Evolutionary conservation across 331 rosid species (phyloP), one percentile per base, ranked within the genome.

Genomic region (Spiraea crenata): DNA sequence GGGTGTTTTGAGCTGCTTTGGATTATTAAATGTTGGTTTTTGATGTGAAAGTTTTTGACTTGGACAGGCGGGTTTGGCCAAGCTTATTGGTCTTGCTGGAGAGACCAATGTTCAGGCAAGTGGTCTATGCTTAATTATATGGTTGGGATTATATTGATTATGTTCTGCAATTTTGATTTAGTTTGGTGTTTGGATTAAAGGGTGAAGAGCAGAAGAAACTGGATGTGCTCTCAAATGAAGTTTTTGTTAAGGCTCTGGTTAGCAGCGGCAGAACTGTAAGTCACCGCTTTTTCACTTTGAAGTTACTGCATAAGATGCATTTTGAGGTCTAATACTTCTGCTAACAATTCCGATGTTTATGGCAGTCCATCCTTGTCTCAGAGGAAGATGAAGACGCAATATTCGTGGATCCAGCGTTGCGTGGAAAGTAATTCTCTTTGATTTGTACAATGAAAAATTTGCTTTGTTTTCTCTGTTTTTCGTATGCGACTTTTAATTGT

Each of bases 181-280:
- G 39, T 62, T 59, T 54, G 34, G 51, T 63, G 48, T 76, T 69
- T 74, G 77, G 82, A 76, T 9, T 77, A 41, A 62, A 93, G 99
- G 99, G 99, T 19, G 99, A 91, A 82, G 99, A 95, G 61, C 99
- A 95, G 82, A 95, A 95, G 91, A 95, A 95, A 72, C 84, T 95
- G 73, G 97, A 95, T 82, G 97, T 95, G 57, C 97, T 95, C 67
- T 91, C 99, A 74, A 91, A 95, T 85, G 89, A 95, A 61, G 99
- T 95, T 49, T 93, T 95, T 77, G 77, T 87, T 44, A 95, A 95
- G 89, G 99, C 99, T 78, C 75, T 93, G 77, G 69, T 58, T 47
- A 93, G 99, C 87, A 93, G 99, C 73, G 96, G 99, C 65, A 80
- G 97, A 80, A 93, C 99, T 2, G 99, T 93, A 67, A 83, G 97